Base-by-base conservation (phyloP, 1,284 basidiomycete species). In the Neolentinus lepideus region DNA sequence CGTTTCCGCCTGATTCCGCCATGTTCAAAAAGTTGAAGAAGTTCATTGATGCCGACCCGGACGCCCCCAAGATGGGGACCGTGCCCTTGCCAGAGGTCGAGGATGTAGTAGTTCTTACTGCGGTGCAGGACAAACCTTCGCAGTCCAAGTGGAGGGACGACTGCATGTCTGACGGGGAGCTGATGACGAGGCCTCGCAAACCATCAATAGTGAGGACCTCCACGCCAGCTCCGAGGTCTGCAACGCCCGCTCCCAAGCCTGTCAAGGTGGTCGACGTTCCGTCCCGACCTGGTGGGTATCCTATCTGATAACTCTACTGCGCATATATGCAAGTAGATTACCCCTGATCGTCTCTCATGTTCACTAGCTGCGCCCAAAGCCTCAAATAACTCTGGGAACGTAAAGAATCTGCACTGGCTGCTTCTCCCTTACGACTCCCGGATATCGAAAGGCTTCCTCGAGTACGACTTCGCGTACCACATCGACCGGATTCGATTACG, bases 21-120 rank as follows among this genome's bases (percentile, higher is more conserved):
- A 50, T 50, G 47, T 50, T 50, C 47, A 50, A 50, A 22, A 25
- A 29, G 22, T 11, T 29, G 10, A 50, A 50, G 47, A 50, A 50
- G 22, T 50, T 29, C 47, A 25, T 50, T 26, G 47, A 29, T 29
- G 22, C 47, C 47, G 27, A 29, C 27, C 47, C 47, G 24, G 47
- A 29, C 47, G 27, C 47, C 27, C 47, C 47, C 6, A 50, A 25
- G n/a, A 21, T 50, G 24, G 47, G 47, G 14, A 12, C 47, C 9
- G 47, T 50, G 14, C 47, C 47, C 16, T 29, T 50, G 24, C 47
- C 47, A 12, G 47, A 25, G 22, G 27, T 50, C 6, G 47, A 50
- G 24, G 47, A 50, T 29, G 22, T 16, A 21, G 24, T 50, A 12
- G 47, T 50, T 6, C 4, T 24, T 4, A 12, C 21, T 26, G 16